A percentile compares a stretch with the other conserved stretches of the same genome.
phyloP scores from a whole-genome alignment of 495 filamentous ascomycete genomes.

The Penicillium ucsense region DNA sequence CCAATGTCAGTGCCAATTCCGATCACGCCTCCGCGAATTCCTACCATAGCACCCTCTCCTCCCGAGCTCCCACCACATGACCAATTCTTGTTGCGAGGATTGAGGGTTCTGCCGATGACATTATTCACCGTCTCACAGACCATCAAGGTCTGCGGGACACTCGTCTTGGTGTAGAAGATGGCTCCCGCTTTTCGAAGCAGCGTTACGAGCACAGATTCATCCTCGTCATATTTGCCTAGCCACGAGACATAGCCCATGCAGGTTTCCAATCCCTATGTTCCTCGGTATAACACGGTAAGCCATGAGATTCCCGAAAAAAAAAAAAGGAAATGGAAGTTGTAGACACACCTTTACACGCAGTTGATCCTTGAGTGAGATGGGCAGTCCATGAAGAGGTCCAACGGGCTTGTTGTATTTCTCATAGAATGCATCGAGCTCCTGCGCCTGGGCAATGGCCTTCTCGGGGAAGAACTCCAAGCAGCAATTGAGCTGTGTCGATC shows the following conservation, averaged over 20 bases:
- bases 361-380: slow-evolving; percentile 54
- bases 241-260: slow-evolving; percentile 9
- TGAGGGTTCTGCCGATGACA: slow-evolving; percentile 29
- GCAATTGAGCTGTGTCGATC: slow-evolving; percentile 29
- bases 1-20: slow-evolving; percentile 34
- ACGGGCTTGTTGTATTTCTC: slow-evolving; percentile 27
- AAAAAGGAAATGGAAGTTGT: background rate
- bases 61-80: slow-evolving; percentile 35
- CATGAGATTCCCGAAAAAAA: too few species aligned
- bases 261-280: slow-evolving; percentile 15
- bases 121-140: slow-evolving; percentile 31
- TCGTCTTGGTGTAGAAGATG: slow-evolving; percentile 35
- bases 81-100: slow-evolving; percentile 25
- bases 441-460: slow-evolving; percentile 42
- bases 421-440: slow-evolving; percentile 45
- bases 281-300: too few species aligned
- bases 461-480: slow-evolving; percentile 47
- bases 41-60: slow-evolving; percentile 31
- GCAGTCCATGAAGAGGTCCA: slow-evolving; percentile 51
- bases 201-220: slow-evolving; percentile 5
- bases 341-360: slow-evolving; percentile 39
- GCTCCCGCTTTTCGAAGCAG: slow-evolving; percentile 15
- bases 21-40: slow-evolving; percentile 23
- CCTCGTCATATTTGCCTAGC: slow-evolving; percentile 3
- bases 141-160: slow-evolving; percentile 29